Evolutionary conservation across 2,329 filamentous ascomycete species (phyloP), one percentile per base, ranked within the genome.

Genomic region (Escovopsis weberi): DNA sequence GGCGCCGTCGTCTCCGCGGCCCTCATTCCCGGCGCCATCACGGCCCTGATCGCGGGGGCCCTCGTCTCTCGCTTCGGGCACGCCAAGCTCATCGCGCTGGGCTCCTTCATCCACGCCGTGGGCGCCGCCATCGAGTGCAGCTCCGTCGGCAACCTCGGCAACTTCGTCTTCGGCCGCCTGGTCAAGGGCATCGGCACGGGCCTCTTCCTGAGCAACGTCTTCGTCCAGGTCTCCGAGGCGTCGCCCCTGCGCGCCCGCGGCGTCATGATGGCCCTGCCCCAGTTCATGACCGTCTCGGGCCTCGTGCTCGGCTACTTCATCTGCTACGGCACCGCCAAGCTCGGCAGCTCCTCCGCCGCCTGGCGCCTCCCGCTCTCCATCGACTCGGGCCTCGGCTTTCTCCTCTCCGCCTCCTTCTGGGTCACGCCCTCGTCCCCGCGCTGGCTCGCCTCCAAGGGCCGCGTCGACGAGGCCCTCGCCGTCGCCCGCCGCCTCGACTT

Each of bases 1-100:
- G 76, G 77, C 1, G 59, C 78, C 3, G 66, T 76, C 6, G 74
- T 80, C 12, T 79, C 76, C 0, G 70, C 69, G 0, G 72, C 79
- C 38, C 62, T 80, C 19, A 65, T 79, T 23, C 69, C 75, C 0
- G 77, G 73, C 6, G 75, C 72, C 0, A 56, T 80, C 11, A 71
- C 75, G 0, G 75, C 76, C 0, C 64, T 78, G 23, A 64, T 79
- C 33, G 73, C 75, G 0, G 69, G 77, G 2, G 63, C 69, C 37
- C 60, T 80, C 2, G 71, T 64, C 7, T 69, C 69, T 50, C 64
- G 56, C 44, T 69, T 74, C 15, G 76, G 76, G 0, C 65, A 75
- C 9, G 63, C 69, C 0, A 62, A 61, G n/a, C 63, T 66, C 0
- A 72, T 80, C 23, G 62, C 62, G 2, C 60, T 71, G 12, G 75